A percentile compares a stretch with the other conserved stretches of the same genome.
These are phyloP conservation scores for Malus hybrid DNA, from an alignment of 331 rosid genomes.

Conservation along the genomic window DNA sequence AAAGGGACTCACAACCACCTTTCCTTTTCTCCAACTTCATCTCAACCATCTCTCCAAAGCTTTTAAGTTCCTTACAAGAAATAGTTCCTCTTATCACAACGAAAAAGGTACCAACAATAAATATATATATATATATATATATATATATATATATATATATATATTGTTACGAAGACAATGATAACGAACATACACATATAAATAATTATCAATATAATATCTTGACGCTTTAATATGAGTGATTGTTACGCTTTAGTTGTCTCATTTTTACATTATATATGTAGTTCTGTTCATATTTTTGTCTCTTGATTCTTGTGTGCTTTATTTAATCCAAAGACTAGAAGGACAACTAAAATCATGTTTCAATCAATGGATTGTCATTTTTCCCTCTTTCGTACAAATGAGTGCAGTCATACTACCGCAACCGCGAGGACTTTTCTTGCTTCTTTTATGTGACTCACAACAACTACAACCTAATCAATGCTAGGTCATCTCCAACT, in stretches of 20 bases:
- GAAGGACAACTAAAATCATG: neutral
- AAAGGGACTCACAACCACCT: conserved; percentile 10
- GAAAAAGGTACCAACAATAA: neutral
- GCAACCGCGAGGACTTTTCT: neutral
- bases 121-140: no score
- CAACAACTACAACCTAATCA: neutral
- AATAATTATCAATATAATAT: no score
- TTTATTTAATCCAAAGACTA: no score
- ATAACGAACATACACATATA: no score
- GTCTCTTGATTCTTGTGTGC: no score
- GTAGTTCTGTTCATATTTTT: no score
- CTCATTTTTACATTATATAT: no score
- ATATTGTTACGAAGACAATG: neutral
- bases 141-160: no score
- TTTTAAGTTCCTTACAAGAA: neutral
- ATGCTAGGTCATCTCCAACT: no score
- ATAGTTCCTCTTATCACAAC: neutral
- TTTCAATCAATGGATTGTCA: neutral
- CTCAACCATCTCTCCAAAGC: conserved; percentile 1
- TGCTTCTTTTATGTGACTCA: neutral
- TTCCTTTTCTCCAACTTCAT: conserved; percentile 1
- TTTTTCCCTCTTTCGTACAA: no score
- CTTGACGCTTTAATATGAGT: no score
- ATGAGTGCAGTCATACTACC: neutral
- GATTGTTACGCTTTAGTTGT: no score